A percentile compares a stretch with the other conserved stretches of the same genome.
Conservation (phyloP, 83 land plant species). For the Thuja plicata region DNA sequence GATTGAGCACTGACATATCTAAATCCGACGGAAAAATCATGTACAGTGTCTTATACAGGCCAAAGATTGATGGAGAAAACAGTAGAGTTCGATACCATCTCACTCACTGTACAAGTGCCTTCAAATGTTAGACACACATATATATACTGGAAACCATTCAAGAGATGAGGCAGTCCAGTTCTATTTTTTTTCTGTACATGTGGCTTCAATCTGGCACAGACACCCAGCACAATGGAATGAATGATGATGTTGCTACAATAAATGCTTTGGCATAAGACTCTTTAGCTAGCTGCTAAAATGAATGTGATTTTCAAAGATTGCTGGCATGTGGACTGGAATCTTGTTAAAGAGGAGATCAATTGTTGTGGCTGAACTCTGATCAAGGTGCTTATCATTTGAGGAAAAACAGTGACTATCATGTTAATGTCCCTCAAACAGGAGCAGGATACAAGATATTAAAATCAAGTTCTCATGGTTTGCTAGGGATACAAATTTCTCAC, state of each 20-base stretch:
- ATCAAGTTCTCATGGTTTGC: background rate
- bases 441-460: background rate
- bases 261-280: background rate
- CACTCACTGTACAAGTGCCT: too few relatives aligned
- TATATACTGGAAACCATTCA: background rate
- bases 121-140: too few relatives aligned
- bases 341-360: background rate
- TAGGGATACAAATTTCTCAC: background rate
- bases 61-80: too few relatives aligned
- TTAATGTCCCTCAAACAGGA: background rate
- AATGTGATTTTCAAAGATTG: background rate
- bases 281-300: background rate
- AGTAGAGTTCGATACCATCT: too few relatives aligned
- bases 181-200: too few relatives aligned
- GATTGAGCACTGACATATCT: too few relatives aligned
- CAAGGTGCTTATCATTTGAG: background rate
- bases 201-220: background rate
- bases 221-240: background rate
- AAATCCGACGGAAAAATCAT: too few relatives aligned
- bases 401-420: background rate
- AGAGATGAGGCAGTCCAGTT: background rate
- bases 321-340: background rate
- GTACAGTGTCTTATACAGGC: too few relatives aligned
- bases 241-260: background rate
- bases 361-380: background rate